Conservation (phyloP, 2,329 filamentous ascomycete species). For the Sphaerulina musiva region DNA sequence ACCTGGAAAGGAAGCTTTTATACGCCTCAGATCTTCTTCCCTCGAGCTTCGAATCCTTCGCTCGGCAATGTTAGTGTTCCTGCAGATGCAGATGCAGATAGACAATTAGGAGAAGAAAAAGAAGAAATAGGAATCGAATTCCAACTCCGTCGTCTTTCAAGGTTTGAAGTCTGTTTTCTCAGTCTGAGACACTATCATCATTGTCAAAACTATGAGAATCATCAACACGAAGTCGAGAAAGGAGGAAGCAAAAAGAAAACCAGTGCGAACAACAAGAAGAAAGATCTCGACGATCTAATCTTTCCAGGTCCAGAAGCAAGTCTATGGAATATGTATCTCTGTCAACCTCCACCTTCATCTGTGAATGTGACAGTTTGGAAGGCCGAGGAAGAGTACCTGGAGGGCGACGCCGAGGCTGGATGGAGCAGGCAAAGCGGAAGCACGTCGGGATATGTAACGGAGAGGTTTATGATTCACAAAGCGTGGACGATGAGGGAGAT, state of each 20-base stretch:
- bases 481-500: constrained; percentile 8
- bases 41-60: constrained; percentile 2
- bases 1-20: constrained; percentile 6
- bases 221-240: too few relatives aligned
- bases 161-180: background rate
- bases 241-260: too few relatives aligned
- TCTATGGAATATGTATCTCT: constrained; percentile 10
- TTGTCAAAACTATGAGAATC: too few relatives aligned
- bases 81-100: background rate
- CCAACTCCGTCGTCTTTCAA: constrained; percentile 9
- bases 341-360: constrained; percentile 6
- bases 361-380: constrained; percentile 7
- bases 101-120: too few relatives aligned
- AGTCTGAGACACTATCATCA: background rate
- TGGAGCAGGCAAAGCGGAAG: background rate
- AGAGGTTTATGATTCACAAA: background rate
- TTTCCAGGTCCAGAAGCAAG: background rate
- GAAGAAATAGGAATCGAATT: background rate
- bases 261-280: too few relatives aligned
- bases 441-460: background rate
- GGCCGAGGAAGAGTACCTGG: background rate
- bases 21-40: constrained; percentile 5
- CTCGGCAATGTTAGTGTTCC: background rate
- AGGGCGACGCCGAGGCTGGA: background rate
- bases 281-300: background rate